phyloP scores from a whole-genome alignment of 768 basidiomycete species.

The Mycena galopus region DNA sequence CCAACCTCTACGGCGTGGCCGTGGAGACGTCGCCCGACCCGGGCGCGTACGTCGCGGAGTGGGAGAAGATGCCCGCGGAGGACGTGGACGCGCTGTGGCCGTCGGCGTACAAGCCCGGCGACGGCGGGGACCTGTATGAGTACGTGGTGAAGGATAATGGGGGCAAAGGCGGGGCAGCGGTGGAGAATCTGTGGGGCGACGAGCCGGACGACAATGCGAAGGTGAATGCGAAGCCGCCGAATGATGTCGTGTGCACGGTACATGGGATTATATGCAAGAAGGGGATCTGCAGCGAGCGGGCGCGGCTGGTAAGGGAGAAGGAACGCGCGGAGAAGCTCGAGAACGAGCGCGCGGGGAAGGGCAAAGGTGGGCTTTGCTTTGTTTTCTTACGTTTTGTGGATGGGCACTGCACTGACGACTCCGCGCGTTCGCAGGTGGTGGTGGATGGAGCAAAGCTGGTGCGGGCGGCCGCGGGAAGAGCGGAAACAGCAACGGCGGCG shows the following conservation, averaged over 20 bases:
- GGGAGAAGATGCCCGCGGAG: conserved; percentile 38
- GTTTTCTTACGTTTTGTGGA: neutral
- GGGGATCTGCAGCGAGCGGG: conserved; percentile 52
- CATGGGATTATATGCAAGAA: conserved; percentile 51
- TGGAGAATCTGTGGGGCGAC: conserved; percentile 41
- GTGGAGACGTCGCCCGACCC: conserved; percentile 34
- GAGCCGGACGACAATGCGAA: conserved; percentile 26
- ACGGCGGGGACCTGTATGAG: too few relatives aligned
- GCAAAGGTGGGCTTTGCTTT: neutral
- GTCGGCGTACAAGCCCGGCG: neutral
- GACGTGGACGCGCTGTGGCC: conserved; percentile 10
- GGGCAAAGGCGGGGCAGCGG: too few relatives aligned
- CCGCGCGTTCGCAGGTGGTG: neutral
- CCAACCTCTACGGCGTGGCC: conserved; percentile 35
- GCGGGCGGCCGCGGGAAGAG: neutral
- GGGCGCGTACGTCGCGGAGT: conserved; percentile 39
- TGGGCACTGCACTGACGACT: neutral
- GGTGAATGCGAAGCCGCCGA: conserved; percentile 24
- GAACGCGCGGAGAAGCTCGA: conserved; percentile 36
- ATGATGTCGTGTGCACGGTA: conserved; percentile 43
- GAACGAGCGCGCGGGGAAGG: neutral
- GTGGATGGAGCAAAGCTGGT: neutral
- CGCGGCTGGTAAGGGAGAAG: conserved; percentile 44
- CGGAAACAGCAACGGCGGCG: neutral
- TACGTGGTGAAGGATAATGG: too few relatives aligned